Percentiles rank a stretch among this genome's conserved stretches.
Evolutionary conservation across 345 rosid species (phyloP).

Genomic region (Luvunga scandens): DNA sequence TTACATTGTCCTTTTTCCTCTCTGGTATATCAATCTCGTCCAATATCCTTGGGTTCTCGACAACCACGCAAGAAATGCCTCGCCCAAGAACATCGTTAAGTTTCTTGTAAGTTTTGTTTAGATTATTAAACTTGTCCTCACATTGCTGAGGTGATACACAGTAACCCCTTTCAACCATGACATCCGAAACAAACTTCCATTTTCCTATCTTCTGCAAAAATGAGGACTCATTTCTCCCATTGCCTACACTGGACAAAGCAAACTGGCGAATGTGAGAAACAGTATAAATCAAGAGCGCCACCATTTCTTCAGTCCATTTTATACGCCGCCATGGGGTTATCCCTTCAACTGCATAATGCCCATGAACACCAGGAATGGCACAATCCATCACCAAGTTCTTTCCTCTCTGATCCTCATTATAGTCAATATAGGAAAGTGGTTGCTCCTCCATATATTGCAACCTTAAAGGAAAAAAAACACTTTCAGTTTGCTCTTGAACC

Average conservation of each 20-base stretch:
- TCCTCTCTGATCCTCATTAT: neutral
- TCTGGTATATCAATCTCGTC: conserved; percentile 12
- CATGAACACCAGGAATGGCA: conserved; percentile 8
- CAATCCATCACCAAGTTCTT: neutral
- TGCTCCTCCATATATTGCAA: conserved; percentile 5
- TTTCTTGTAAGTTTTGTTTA: conserved; percentile 28
- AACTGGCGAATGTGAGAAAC: conserved; percentile 24
- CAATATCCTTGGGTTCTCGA: conserved; percentile 22
- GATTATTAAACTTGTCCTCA: conserved; percentile 30
- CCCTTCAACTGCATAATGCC: conserved; percentile 11
- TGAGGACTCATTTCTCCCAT: neutral
- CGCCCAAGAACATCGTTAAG: conserved; percentile 26
- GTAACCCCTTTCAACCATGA: conserved; percentile 22
- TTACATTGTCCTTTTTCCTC: conserved; percentile 21
- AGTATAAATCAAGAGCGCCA: conserved; percentile 21
- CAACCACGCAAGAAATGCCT: conserved; percentile 24
- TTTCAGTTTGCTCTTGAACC: conserved; percentile 6
- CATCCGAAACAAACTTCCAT: conserved; percentile 27
- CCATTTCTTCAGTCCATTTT: conserved; percentile 29
- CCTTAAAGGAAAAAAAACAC: neutral
- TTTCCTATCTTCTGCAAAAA: conserved; percentile 25
- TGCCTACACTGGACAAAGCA: conserved; percentile 7
- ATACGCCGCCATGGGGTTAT: conserved; percentile 15
- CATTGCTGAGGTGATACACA: conserved; percentile 32
- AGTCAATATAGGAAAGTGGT: neutral